Evolutionary conservation across 306 rosid species (phyloP).

Genomic region (Sesbania bispinosa): DNA sequence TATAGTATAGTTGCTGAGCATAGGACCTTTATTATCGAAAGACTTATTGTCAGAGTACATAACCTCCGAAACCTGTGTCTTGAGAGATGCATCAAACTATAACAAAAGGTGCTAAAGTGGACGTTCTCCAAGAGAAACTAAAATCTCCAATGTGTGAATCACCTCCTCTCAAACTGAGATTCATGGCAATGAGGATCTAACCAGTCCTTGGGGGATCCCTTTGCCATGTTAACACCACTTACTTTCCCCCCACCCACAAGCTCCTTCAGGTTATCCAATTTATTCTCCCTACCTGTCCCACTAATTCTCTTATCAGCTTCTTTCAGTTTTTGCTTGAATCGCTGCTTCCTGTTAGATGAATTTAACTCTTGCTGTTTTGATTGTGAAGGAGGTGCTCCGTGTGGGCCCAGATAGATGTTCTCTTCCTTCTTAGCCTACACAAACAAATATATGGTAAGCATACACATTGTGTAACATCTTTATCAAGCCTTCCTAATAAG

Average conservation of each 20-base stretch:
- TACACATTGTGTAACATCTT: background rate
- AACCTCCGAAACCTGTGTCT: constrained; percentile 11
- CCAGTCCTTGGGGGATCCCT: constrained; percentile 76
- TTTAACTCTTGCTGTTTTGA: constrained; percentile 69
- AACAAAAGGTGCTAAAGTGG: background rate
- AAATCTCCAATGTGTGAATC: constrained; percentile 28
- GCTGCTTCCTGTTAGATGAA: constrained; percentile 63
- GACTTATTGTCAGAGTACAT: constrained; percentile 40
- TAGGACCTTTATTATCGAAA: constrained; percentile 13
- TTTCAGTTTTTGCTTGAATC: constrained; percentile 79
- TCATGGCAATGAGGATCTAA: constrained; percentile 95
- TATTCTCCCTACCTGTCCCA: constrained; percentile 77
- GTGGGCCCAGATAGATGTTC: constrained; percentile 87
- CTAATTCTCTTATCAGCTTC: constrained; percentile 75
- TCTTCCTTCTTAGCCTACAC: constrained; percentile 66
- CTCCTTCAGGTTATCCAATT: constrained; percentile 78
- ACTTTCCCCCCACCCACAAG: constrained; percentile 78
- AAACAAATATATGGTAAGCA: constrained; percentile 9
- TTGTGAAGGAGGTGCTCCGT: constrained; percentile 85
- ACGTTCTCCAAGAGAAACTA: constrained; percentile 17
- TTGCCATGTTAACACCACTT: constrained; percentile 39
- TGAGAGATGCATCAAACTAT: constrained; percentile 18
- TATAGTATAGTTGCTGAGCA: background rate
- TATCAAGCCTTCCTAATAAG: background rate
- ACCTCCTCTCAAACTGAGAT: constrained; percentile 75